Conservation (phyloP, 116 monocot species). For the Dioscorea cayenensis region DNA sequence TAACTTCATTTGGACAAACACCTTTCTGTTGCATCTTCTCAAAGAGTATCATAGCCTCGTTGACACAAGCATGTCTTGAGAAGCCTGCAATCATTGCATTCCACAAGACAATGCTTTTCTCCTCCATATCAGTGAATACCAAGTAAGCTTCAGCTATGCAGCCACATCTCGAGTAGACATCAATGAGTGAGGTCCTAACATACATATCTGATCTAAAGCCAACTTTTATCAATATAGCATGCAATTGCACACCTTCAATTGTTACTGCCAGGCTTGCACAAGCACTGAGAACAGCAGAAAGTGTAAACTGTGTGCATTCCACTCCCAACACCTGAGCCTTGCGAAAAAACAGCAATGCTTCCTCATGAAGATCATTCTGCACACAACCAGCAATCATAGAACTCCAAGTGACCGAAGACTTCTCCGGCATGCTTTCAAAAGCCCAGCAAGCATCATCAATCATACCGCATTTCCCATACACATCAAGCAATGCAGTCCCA, state of each 20-base stretch:
- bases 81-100: constrained; percentile 71
- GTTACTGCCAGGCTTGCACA: constrained; percentile 48
- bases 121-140: constrained; percentile 27
- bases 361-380: constrained; percentile 57
- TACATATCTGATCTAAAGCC: constrained; percentile 39
- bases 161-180: constrained; percentile 62
- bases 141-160: constrained; percentile 42
- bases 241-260: constrained; percentile 54
- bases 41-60: constrained; percentile 43
- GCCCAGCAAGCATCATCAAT: constrained; percentile 35
- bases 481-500: constrained; percentile 65
- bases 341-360: constrained; percentile 33
- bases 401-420: constrained; percentile 71
- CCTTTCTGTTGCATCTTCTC: constrained; percentile 56
- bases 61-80: constrained; percentile 39
- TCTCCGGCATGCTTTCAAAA: constrained; percentile 46
- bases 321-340: constrained; percentile 34
- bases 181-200: constrained; percentile 45
- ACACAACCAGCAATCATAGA: constrained; percentile 51
- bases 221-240: constrained; percentile 27
- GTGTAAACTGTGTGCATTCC: constrained; percentile 43
- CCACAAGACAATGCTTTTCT: constrained; percentile 48
- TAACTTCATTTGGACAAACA: constrained; percentile 47
- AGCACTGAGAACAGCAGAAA: constrained; percentile 57
- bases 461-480: constrained; percentile 49